phyloP scores from a whole-genome alignment of 495 filamentous ascomycete species.

The Neurospora tetrasperma region DNA sequence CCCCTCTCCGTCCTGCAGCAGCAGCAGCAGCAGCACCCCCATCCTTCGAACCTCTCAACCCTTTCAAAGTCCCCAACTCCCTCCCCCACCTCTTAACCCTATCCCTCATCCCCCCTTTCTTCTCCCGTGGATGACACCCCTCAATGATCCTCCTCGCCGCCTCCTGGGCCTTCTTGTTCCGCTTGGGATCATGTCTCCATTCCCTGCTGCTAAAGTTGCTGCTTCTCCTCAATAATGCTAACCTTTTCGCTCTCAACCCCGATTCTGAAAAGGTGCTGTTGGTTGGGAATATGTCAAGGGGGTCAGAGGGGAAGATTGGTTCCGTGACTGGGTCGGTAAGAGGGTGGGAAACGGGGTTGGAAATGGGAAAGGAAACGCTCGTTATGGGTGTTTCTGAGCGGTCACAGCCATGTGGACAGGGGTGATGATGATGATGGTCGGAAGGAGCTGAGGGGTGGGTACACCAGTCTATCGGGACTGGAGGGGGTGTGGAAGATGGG shows the following conservation, averaged over 20 bases:
- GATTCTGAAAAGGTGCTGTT: not conserved
- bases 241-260: not conserved
- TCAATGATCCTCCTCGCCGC: not conserved
- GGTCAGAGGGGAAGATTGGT: not conserved
- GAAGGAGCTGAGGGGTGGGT: not conserved
- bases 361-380: not conserved
- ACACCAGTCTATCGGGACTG: not conserved
- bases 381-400: not conserved
- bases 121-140: not conserved
- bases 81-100: not conserved
- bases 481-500: not conserved
- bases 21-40: not conserved
- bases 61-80: not conserved
- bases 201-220: not conserved
- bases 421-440: not conserved
- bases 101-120: not conserved
- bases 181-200: not conserved
- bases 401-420: not conserved
- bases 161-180: not conserved
- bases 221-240: not conserved
- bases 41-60: not conserved
- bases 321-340: not conserved
- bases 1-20: not conserved
- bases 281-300: not conserved
- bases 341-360: not conserved